phyloP scores from a whole-genome alignment of 768 basidiomycete genomes.

The Trametes meyenii region DNA sequence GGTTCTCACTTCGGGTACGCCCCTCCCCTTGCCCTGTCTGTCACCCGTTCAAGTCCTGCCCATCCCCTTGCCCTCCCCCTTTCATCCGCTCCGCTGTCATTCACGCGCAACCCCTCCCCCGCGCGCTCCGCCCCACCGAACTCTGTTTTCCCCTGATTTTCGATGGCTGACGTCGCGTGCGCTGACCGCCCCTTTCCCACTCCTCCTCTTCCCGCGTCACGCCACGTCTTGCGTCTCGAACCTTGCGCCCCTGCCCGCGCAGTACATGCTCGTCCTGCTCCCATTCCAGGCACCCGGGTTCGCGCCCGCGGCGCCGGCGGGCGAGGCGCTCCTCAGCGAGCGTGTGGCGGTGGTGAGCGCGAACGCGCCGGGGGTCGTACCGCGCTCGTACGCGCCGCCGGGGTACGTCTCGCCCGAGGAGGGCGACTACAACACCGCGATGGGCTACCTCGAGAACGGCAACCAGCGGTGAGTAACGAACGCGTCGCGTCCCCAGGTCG shows the following conservation, averaged over 20 bases:
- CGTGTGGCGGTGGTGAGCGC: conserved; percentile 43
- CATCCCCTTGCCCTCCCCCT: neutral
- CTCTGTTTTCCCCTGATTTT: neutral
- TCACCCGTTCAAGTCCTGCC: neutral
- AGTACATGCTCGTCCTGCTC: conserved; percentile 51
- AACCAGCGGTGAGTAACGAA: conserved; percentile 47
- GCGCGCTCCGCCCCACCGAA: too few species aligned
- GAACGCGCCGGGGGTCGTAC: conserved; percentile 42
- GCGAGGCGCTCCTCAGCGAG: conserved; percentile 42
- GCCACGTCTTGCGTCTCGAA: neutral
- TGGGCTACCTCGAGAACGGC: conserved; percentile 57
- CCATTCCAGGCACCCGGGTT: conserved; percentile 50
- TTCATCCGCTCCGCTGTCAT: neutral
- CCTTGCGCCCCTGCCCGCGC: conserved; percentile 10
- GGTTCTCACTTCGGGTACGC: conserved; percentile 52
- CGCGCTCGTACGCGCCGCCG: conserved; percentile 54
- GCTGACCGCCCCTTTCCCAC: neutral
- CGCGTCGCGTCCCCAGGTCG: neutral
- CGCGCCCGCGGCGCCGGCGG: conserved; percentile 27
- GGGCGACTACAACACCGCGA: conserved; percentile 52
- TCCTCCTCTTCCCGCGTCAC: neutral
- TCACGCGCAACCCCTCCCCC: neutral
- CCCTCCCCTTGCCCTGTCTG: neutral
- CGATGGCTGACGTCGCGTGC: neutral
- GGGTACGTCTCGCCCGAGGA: conserved; percentile 48